Base-by-base conservation (phyloP, 495 filamentous ascomycete genomes). In the Penicillium mononematosum region DNA sequence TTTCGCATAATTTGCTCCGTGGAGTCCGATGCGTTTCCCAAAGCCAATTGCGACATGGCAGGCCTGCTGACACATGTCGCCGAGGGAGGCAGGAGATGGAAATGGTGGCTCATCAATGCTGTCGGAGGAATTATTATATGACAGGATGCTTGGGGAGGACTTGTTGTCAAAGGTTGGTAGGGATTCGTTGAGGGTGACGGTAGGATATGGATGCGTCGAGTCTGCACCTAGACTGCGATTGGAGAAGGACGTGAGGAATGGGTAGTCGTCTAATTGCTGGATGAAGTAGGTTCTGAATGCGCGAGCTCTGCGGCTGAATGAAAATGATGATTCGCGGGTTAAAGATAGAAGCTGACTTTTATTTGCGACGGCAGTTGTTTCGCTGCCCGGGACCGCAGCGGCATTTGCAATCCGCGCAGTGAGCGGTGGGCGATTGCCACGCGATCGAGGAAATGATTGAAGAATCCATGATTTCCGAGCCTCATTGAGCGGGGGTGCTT, bases 261-360 rank as follows among this genome's bases (percentile, higher is more conserved):
- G 72, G 52, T 63, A 60, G 34, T 73, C 71, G 39, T 73, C 68
- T 42, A 64, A 51, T 45, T 70, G 65, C 42, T 67, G 65, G 32
- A 65, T 62, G 53, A 75, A 65, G 43, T 72, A 69, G 3, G 70
- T 60, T 58, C 66, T 71, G 32, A 75, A 70, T 17, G 72, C 71
- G 48, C 64, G 71, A 9, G 71, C 70, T 5, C 72, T 61, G 27
- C 69, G 64, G 19, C 57, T 65, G 50, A 76, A 68, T 39, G 61
- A 55, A 20, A 69, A 72, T 8, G 70, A 56, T 16, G 69, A 58
- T 55, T 70, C 66, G 12, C 51, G 46, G 45, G 63, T 34, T 19
- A 25, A 16, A 45, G 65, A 63, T 4, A 63, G 42, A 25, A 61
- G 32, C 17, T 59, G 53, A 47, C 61, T 66, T 45, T 60, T 53